phyloP scores from a whole-genome alignment of 2,329 filamentous ascomycete genomes.

The Dactylellina parvicollis region DNA sequence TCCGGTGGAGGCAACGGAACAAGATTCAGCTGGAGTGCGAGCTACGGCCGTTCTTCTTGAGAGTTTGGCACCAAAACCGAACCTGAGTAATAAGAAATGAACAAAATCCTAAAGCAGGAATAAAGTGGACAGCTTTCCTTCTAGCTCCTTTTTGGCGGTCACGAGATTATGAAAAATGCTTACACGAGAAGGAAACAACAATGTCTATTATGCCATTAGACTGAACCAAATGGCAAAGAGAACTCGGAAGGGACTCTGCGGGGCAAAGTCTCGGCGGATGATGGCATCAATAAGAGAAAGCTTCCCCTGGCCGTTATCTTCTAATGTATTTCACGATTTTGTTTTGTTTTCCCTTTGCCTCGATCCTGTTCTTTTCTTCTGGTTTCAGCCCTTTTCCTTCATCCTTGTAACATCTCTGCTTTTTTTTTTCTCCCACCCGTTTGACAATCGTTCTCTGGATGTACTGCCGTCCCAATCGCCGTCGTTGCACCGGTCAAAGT shows the following conservation, averaged over 20 bases:
- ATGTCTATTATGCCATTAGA: background rate
- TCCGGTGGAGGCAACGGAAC: constrained; percentile 34
- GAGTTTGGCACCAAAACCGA: background rate
- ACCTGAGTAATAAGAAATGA: background rate
- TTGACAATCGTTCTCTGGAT: background rate
- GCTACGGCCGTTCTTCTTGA: constrained; percentile 31
- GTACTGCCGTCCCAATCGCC: constrained; percentile 3
- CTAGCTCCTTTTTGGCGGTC: background rate
- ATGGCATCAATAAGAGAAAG: background rate
- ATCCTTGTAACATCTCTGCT: background rate
- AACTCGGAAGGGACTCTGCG: constrained; percentile 5
- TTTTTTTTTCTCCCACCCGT: too few relatives aligned
- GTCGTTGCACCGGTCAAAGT: background rate
- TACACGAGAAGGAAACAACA: constrained; percentile 3
- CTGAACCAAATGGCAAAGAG: background rate
- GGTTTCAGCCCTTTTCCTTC: background rate
- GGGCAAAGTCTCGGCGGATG: constrained; percentile 24
- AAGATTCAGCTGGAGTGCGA: constrained; percentile 45
- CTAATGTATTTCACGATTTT: background rate
- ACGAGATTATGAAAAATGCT: background rate
- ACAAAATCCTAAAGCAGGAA: background rate
- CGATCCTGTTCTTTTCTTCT: constrained; percentile 1
- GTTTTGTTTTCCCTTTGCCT: background rate
- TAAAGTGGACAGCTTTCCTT: background rate
- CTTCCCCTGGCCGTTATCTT: background rate